Conservation (phyloP, 2,329 filamentous ascomycete genomes). For the Penicillium sumatraense region DNA sequence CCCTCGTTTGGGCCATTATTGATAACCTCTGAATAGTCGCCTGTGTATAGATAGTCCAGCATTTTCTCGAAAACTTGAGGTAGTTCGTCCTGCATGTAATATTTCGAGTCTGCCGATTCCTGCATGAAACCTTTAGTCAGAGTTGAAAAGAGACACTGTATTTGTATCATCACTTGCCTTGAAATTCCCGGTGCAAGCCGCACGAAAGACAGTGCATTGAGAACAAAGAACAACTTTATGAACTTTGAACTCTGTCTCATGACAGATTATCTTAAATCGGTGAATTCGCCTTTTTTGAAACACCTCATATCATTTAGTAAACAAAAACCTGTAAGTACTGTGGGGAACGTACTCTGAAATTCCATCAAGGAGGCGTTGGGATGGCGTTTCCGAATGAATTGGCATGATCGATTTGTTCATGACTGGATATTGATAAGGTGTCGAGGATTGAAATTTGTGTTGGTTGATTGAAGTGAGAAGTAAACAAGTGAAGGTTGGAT, state of each 20-base stretch:
- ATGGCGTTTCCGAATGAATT: neutral
- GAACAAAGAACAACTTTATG: constrained; percentile 8
- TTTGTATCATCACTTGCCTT: neutral
- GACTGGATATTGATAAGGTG: too few relatives aligned
- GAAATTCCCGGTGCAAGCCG: constrained; percentile 1
- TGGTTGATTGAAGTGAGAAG: too few relatives aligned
- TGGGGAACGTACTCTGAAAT: neutral
- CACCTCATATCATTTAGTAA: neutral
- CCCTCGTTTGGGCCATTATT: too few relatives aligned
- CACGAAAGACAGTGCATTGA: constrained; percentile 1
- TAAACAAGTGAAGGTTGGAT: too few relatives aligned
- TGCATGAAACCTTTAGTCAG: neutral
- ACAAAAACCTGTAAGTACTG: neutral
- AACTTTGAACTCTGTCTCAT: neutral
- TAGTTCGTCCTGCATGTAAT: constrained; percentile 1
- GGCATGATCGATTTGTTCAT: neutral
- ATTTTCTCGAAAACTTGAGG: neutral
- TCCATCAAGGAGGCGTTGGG: neutral
- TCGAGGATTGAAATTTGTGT: too few relatives aligned
- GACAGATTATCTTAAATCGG: neutral
- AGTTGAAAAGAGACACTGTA: neutral
- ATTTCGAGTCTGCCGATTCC: neutral
- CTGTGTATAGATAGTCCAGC: constrained; percentile 4
- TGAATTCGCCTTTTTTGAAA: neutral
- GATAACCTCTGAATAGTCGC: constrained; percentile 2